Base-by-base conservation (phyloP, 768 basidiomycete species). In the Naematelia aurantialba region DNA sequence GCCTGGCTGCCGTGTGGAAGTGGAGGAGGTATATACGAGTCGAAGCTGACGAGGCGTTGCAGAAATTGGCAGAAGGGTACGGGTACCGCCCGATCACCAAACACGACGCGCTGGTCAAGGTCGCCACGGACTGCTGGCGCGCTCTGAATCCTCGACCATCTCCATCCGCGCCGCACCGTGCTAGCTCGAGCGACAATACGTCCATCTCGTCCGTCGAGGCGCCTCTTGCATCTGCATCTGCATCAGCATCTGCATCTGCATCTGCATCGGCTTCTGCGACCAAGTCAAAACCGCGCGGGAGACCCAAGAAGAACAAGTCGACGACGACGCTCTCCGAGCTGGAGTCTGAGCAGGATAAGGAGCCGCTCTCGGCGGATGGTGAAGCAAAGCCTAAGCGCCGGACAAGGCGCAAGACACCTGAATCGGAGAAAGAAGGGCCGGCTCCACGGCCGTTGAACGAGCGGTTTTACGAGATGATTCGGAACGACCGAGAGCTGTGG, bases 81-180 rank as follows among this genome's bases (percentile, higher is more conserved):
- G 67, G 70, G 5, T 72, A 60, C 44, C 57, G 67, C 3, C 60
- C 58, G 2, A 63, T 50, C 31, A 63, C 49, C 4, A 56, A 67
- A 17, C 52, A 56, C 3, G 17, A 46, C 10, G 63, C 65, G 1
- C 53, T 72, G 25, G 59, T 55, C 17, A 57, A 61, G 29, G 52
- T 68, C 10, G 67, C 68, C 21, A 44, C 45, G 17, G 62, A 60
- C 13, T 73, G 71, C 50, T 72, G 70, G 70, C 34, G 29, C 45
- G 67, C 70, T 5, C 54, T 69, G n/a, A 53, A 72, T 24, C 64
- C 67, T 5, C 29, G 27, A 0, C 39, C 61, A 22, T 14, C 3
- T 22, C 56, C 11, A 10, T 4, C 21, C 21, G 22, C 27, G n/a
- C 26, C 29, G 25, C 14, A 17, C 12, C n/a, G 21, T 49, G 39